A percentile compares a stretch with the other conserved stretches of the same genome.
These are phyloP conservation scores for Solanum aculeatissimum DNA, from an alignment of 305 asterid species.

Conservation along the genomic window DNA sequence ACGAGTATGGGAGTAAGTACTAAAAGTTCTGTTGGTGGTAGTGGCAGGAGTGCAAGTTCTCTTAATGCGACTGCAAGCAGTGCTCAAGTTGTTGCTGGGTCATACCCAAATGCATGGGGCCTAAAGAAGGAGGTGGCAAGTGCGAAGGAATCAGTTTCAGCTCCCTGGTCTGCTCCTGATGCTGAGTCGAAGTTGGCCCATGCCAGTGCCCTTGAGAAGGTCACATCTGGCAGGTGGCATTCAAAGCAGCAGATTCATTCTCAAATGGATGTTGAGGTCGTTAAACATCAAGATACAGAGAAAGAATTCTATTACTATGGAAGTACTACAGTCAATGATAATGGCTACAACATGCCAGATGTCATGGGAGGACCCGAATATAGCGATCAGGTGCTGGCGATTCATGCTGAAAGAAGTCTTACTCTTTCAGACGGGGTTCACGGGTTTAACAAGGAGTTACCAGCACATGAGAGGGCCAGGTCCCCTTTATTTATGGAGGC, in stretches of 20 bases:
- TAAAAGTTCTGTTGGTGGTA: conserved; percentile 26
- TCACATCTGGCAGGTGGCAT: conserved; percentile 89
- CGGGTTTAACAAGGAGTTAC: conserved; percentile 28
- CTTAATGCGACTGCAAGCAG: conserved; percentile 34
- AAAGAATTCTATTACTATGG: conserved; percentile 25
- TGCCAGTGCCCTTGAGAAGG: conserved; percentile 92
- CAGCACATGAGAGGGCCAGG: conserved; percentile 30
- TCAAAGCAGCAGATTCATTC: conserved; percentile 44
- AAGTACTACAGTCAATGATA: conserved; percentile 12
- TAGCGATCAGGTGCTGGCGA: conserved; percentile 22
- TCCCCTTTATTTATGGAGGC: conserved; percentile 27
- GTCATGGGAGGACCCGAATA: conserved; percentile 19
- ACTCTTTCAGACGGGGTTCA: conserved; percentile 33
- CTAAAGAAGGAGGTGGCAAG: conserved; percentile 44
- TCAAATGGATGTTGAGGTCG: conserved; percentile 34
- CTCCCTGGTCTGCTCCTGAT: conserved; percentile 68
- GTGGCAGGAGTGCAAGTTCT: conserved; percentile 27
- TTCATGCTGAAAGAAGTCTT: conserved; percentile 42
- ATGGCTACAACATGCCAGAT: conserved; percentile 23
- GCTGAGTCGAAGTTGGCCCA: conserved; percentile 70
- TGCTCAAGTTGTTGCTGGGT: conserved; percentile 38
- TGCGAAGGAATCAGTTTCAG: conserved; percentile 44
- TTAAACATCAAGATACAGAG: conserved; percentile 25
- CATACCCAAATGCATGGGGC: conserved; percentile 84
- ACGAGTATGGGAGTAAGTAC: conserved; percentile 29